Evolutionary conservation across 2,329 filamentous ascomycete species (phyloP), one percentile per base, ranked within the genome.

Genomic region (Colletotrichum sidae): DNA sequence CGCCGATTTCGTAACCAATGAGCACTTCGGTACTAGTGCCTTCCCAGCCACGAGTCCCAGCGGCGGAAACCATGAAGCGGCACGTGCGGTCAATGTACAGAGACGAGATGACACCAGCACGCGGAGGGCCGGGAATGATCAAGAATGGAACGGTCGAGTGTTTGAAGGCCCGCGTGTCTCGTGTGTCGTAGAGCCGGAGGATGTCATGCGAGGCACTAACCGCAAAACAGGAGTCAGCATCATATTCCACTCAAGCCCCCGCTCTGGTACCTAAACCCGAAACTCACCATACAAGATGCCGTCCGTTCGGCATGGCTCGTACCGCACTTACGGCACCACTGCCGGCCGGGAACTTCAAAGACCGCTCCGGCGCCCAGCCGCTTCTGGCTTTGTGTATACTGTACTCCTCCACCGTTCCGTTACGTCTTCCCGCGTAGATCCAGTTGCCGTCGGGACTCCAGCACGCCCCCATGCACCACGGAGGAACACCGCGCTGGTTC

Each of bases 391-490:
- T 93, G 75, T 96, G 93, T 15, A 99, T 83, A 72, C 89, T 93
- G 78, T 92, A 99, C 78, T 99, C 96, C 71, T 99, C 96, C 0
- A 99, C 96, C 0, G 93, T 96, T 55, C 93, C 88, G 77, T 98
- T 98, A 63, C 96, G 86, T 35, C 96, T 85, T 0, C 96, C 96
- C 0, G 92, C 94, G 78, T 97, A 99, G 72, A 99, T 94, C 77
- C 88, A 93, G 78, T 98, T 98, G 12, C 96, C 96, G 75, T 97
- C 92, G 0, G 94, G 94, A 59, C 92, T 95, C 96, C 96, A 99
- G 80, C 94, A 97, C 1, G 94, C 93, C 70, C 93, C 94, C 89
- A 97, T 97, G 77, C 95, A 98, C 95, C 95, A 99, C 0, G 95
- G 96, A 1, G 96, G 95, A 1, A 93, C 92, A 15, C 89, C 89